Percentiles rank a stretch among this genome's conserved stretches.
phyloP scores from a whole-genome alignment of 768 basidiomycete species.

The Phallus indusiatus region DNA sequence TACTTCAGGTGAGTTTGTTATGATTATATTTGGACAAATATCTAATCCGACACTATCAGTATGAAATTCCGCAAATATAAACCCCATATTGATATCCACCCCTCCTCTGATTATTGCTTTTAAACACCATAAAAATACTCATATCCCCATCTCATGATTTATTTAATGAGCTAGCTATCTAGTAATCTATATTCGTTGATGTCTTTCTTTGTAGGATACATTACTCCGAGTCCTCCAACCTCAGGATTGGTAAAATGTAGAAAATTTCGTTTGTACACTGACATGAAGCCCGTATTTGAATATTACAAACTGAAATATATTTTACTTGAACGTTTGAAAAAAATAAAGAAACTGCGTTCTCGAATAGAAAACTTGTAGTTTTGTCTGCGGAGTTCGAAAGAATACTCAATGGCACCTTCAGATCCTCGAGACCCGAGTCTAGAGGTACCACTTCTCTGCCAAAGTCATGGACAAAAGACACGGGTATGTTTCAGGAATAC shows the following conservation, averaged over 20 bases:
- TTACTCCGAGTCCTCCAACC: too few relatives aligned
- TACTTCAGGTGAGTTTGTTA: slow-evolving; percentile 29
- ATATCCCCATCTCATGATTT: neutral
- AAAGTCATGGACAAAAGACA: slow-evolving; percentile 52
- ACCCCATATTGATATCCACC: neutral
- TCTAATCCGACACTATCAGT: neutral
- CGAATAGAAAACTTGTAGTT: neutral
- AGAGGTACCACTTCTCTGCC: slow-evolving; percentile 53
- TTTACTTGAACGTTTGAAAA: too few relatives aligned
- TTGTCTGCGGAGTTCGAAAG: neutral
- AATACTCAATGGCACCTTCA: neutral
- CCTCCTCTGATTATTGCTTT: neutral
- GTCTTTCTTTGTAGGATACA: too few relatives aligned
- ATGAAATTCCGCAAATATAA: neutral
- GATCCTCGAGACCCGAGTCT: slow-evolving; percentile 62
- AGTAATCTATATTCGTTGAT: too few relatives aligned
- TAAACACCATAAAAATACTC: neutral
- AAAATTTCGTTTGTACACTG: neutral
- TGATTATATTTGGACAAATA: neutral
- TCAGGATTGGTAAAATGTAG: neutral
- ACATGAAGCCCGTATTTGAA: slow-evolving; percentile 2
- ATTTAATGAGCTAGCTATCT: neutral
- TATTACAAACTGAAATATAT: too few relatives aligned
- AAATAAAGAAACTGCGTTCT: too few relatives aligned
- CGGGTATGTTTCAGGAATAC: slow-evolving; percentile 28